Conservation (phyloP, 192 early-diverging fungal species). For the Backusella tuberculispora region DNA sequence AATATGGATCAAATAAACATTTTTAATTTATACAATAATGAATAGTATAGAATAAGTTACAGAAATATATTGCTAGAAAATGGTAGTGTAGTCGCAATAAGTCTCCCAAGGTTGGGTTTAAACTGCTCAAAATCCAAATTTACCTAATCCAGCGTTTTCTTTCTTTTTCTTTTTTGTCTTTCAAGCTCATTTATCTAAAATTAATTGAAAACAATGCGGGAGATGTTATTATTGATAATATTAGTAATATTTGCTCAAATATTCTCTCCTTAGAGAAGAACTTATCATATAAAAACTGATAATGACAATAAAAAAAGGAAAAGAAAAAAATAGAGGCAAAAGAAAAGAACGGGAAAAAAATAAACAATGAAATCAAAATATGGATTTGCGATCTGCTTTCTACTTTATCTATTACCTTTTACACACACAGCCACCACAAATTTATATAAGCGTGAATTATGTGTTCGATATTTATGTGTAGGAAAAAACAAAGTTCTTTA, state of each 20-base stretch:
- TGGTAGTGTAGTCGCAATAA: not conserved
- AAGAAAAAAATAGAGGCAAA: too few relatives aligned
- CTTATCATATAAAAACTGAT: slow-evolving; percentile 2
- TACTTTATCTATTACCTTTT: not conserved
- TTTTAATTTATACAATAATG: not conserved
- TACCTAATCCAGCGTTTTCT: not conserved
- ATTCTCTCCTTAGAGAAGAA: not conserved
- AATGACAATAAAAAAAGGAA: not conserved
- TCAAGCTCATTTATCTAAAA: not conserved
- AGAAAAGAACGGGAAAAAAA: too few relatives aligned
- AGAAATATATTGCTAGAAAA: not conserved
- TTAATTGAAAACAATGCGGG: not conserved
- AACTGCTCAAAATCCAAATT: not conserved
- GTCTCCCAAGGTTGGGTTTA: not conserved
- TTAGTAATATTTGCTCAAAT: not conserved
- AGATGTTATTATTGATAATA: not conserved
- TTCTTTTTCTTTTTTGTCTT: not conserved
- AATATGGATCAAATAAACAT: not conserved
- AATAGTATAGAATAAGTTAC: not conserved
- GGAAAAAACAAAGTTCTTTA: not conserved
- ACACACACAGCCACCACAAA: not conserved
- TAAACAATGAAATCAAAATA: not conserved
- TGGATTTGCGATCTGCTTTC: not conserved
- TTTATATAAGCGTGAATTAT: not conserved
- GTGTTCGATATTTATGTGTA: not conserved